Conservation (phyloP, 371 early-diverging fungal genomes). For the Mucor racemosus region DNA sequence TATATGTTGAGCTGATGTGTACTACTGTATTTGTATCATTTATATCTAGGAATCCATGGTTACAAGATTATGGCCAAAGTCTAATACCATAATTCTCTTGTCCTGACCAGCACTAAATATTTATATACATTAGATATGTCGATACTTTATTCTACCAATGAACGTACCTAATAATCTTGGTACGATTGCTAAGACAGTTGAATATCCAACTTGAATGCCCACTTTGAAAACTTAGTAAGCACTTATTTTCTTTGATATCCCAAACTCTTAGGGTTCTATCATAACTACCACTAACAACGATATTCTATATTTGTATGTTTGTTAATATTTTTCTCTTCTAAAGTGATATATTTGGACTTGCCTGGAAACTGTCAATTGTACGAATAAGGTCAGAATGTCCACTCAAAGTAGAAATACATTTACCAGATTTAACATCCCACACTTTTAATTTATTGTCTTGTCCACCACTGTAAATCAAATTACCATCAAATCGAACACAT, state of each 20-base stretch:
- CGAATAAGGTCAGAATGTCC: conserved; percentile 91
- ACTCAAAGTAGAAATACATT: conserved; percentile 66
- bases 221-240: conserved; percentile 59
- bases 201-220: conserved; percentile 91
- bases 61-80: conserved; percentile 58
- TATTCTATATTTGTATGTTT: conserved; percentile 35
- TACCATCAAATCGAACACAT: conserved; percentile 89
- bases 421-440: conserved; percentile 88
- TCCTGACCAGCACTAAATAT: conserved; percentile 58
- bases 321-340: neutral
- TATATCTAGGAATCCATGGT: neutral
- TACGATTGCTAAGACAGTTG: conserved; percentile 79
- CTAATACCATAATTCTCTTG: conserved; percentile 76
- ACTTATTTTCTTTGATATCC: conserved; percentile 58
- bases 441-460: conserved; percentile 91
- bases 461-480: conserved; percentile 85
- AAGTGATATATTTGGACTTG: conserved; percentile 9
- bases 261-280: conserved; percentile 95
- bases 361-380: conserved; percentile 76
- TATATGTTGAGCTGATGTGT: no score
- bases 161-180: conserved; percentile 72
- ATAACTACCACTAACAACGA: conserved; percentile 59
- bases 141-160: neutral
- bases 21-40: no score
- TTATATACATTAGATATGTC: neutral